A percentile compares a stretch with the other conserved stretches of the same genome.
phyloP scores from a whole-genome alignment of 179 eudicot genomes.

The Nepenthes alata region DNA sequence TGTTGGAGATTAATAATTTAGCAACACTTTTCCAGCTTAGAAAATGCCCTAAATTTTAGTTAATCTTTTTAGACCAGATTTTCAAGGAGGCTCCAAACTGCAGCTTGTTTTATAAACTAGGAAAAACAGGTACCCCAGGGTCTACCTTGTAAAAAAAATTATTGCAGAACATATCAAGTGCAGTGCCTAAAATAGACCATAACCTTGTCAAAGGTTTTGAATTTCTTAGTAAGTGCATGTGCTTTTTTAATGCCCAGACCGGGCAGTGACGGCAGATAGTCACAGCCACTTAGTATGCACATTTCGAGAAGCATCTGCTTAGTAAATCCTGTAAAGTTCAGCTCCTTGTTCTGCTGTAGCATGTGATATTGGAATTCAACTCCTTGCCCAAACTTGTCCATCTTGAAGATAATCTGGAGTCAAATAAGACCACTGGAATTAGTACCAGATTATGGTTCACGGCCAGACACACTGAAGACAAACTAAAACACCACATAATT shows the following conservation, averaged over 20 bases:
- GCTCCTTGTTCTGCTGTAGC: constrained; percentile 68
- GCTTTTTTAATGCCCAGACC: constrained; percentile 97
- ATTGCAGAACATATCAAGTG: background rate
- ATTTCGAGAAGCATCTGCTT: constrained; percentile 85
- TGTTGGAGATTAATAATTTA: too few species aligned
- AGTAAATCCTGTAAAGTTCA: constrained; percentile 59
- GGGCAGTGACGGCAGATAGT: constrained; percentile 83
- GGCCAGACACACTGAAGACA: too few species aligned
- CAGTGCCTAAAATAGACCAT: constrained; percentile 1
- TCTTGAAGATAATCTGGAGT: constrained; percentile 84
- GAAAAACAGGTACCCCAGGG: background rate
- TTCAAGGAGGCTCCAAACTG: too few species aligned
- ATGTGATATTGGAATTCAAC: constrained; percentile 56
- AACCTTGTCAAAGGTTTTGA: constrained; percentile 75
- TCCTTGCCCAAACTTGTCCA: constrained; percentile 97
- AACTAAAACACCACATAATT: too few species aligned
- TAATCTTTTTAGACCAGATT: too few species aligned
- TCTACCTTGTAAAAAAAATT: background rate
- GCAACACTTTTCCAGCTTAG: too few species aligned
- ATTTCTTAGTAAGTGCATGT: constrained; percentile 68
- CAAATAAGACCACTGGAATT: constrained; percentile 3
- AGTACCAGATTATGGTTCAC: background rate
- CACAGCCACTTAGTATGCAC: constrained; percentile 97
- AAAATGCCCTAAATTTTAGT: too few species aligned
- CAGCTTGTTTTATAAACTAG: too few species aligned